phyloP scores from a whole-genome alignment of 306 rosid genomes.

The Styphnolobium japonicum region DNA sequence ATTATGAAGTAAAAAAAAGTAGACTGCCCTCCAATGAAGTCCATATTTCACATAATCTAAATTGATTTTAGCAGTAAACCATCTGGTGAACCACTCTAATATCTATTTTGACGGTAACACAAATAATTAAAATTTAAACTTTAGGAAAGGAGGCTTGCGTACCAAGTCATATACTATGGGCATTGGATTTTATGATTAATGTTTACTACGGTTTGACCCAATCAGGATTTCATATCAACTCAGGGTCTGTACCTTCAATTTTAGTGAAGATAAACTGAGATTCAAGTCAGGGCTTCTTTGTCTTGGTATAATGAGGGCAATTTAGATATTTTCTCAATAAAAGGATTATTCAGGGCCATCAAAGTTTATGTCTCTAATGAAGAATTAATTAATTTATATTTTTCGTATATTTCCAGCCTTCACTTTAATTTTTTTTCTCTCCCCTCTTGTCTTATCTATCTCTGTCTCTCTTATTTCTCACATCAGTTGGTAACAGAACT shows the following conservation, averaged over 20 bases:
- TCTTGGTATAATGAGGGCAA: conserved; percentile 2
- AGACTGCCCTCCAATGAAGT: background rate
- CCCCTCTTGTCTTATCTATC: background rate
- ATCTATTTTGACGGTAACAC: background rate
- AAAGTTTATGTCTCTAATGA: background rate
- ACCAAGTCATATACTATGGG: background rate
- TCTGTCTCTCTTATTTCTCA: background rate
- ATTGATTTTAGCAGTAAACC: background rate
- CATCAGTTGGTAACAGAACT: background rate
- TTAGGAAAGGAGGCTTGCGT: background rate
- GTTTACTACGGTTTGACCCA: background rate
- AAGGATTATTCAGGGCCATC: background rate
- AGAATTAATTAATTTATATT: conserved; percentile 11
- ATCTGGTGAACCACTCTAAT: background rate
- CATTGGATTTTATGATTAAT: background rate
- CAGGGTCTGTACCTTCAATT: background rate
- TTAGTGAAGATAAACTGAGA: conserved; percentile 3
- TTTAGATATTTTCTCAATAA: background rate
- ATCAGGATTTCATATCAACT: conserved; percentile 9
- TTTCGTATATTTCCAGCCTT: background rate
- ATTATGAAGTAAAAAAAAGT: conserved; percentile 9
- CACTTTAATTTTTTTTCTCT: background rate
- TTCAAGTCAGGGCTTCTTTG: conserved; percentile 5
- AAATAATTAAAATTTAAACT: background rate
- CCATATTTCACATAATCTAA: background rate